phyloP scores from a whole-genome alignment of 345 rosid species.

The Aquilaria malaccensis region DNA sequence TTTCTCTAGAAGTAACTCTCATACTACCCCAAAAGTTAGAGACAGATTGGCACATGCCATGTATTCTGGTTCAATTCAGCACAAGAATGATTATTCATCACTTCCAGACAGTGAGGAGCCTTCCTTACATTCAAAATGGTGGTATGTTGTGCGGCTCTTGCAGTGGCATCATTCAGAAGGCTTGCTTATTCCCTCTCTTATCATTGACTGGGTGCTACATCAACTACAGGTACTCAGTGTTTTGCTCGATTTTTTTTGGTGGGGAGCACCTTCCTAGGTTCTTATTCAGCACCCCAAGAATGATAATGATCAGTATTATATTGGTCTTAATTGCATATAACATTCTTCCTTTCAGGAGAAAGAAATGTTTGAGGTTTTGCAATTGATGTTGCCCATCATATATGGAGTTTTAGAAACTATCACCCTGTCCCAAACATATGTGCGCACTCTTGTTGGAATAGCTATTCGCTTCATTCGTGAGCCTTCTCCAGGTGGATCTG shows the following conservation, averaged over 20 bases:
- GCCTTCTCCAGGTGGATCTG: slow-evolving; percentile 91
- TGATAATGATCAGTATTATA: neutral
- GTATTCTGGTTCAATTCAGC: slow-evolving; percentile 55
- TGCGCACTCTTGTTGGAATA: slow-evolving; percentile 60
- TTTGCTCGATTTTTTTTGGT: neutral
- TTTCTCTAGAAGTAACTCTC: slow-evolving; percentile 49
- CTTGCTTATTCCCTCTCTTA: slow-evolving; percentile 73
- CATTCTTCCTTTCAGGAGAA: slow-evolving; percentile 59
- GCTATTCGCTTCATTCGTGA: slow-evolving; percentile 78
- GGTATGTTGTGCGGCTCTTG: slow-evolving; percentile 87
- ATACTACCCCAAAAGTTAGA: slow-evolving; percentile 53
- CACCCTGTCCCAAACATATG: slow-evolving; percentile 83
- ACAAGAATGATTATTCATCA: slow-evolving; percentile 46
- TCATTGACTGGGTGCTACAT: slow-evolving; percentile 92
- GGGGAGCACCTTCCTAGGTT: neutral
- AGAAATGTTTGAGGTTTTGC: slow-evolving; percentile 69
- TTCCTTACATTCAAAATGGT: slow-evolving; percentile 83
- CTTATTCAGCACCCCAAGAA: neutral
- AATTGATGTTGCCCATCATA: slow-evolving; percentile 83
- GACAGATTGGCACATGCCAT: slow-evolving; percentile 63
- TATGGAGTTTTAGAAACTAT: slow-evolving; percentile 80
- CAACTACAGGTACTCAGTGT: slow-evolving; percentile 63
- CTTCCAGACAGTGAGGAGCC: slow-evolving; percentile 72
- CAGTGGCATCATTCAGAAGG: slow-evolving; percentile 97
- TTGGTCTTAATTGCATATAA: slow-evolving; percentile 17